phyloP scores from a whole-genome alignment of 2,329 filamentous ascomycete genomes.

The Sarocladium oryzae region DNA sequence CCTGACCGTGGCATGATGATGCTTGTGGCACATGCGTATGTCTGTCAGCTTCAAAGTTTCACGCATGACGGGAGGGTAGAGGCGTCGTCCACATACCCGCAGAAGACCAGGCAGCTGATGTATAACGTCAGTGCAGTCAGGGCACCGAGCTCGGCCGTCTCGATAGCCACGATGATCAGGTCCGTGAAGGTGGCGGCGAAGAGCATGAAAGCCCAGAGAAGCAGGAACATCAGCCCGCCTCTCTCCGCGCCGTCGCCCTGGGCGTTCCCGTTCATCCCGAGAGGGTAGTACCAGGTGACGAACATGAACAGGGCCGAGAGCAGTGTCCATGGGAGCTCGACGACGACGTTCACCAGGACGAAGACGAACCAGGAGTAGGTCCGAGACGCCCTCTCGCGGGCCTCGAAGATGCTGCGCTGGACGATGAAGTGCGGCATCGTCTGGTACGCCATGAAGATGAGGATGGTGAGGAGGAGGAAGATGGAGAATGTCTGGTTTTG shows the following conservation, averaged over 20 bases:
- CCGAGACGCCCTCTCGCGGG: slow-evolving; percentile 57
- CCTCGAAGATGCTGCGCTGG: slow-evolving; percentile 60
- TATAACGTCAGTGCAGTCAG: slow-evolving; percentile 33
- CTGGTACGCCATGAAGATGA: slow-evolving; percentile 52
- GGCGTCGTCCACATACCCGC: slow-evolving; percentile 19
- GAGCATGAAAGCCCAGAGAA: slow-evolving; percentile 55
- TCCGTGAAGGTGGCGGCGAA: slow-evolving; percentile 59
- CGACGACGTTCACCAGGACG: slow-evolving; percentile 57
- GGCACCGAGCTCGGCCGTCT: slow-evolving; percentile 45
- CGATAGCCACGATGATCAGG: slow-evolving; percentile 55
- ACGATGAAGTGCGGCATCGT: slow-evolving; percentile 62
- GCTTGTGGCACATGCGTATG: slow-evolving; percentile 38
- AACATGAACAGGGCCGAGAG: slow-evolving; percentile 56
- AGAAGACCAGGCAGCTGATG: slow-evolving; percentile 56
- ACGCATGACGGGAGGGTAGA: neutral
- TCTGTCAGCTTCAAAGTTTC: neutral
- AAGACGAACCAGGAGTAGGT: slow-evolving; percentile 62
- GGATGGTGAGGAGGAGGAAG: slow-evolving; percentile 60
- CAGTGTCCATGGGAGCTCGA: slow-evolving; percentile 63
- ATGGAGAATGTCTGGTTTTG: slow-evolving; percentile 61
- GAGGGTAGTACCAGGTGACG: slow-evolving; percentile 60
- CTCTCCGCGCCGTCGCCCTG: slow-evolving; percentile 19
- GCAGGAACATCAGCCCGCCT: slow-evolving; percentile 58
- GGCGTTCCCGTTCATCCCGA: slow-evolving; percentile 52
- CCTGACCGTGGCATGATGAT: slow-evolving; percentile 51